Base-by-base conservation (phyloP, 2,329 filamentous ascomycete genomes). In the Westerdykella sp. region DNA sequence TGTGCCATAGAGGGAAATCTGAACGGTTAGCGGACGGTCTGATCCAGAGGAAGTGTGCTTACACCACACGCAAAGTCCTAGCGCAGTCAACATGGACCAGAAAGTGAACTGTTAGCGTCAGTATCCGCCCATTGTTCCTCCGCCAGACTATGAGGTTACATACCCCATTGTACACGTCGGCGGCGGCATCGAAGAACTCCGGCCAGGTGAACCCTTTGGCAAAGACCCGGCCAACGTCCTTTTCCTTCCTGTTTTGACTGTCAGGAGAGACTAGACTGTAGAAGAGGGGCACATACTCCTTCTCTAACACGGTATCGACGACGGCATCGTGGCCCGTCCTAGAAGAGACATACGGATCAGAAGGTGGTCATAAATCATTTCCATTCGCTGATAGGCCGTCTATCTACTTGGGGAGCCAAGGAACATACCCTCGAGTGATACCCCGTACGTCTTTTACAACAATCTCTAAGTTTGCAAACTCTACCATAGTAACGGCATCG, bases 1-100 rank as follows among this genome's bases (percentile, higher is more conserved):
- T 98, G 66, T 96, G 82, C 93, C 93, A 98, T 10, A 98, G 79
- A 12, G 93, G 93, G 65, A 98, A 98, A 68, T 94, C 85, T 88
- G 49, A 2, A 2, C 30, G 13, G 44, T 65, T 39, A 62, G 58
- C 23, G 42, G 34, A 13, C 10, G 25, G 14, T 10, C 15, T n/a
- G 4, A 9, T 13, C 21, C 6, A 32, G 13, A 16, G 12, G 16
- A 14, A 9, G 11, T 9, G 12, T 13, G 79, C 84, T 78, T 80
- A 88, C 84, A 98, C 93, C 93, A 98, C 36, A 98, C 85, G 34
- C 87, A 76, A 36, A 98, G 75, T 21, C 88, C 90, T 41, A 98
- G 75, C 47, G 88, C 88, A 45, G 93, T 98, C 52, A 96, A 73
- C 62, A 91, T 85, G 9, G 90, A 89, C 93, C 93, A 98, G 69